phyloP scores from a whole-genome alignment of 371 early-diverging fungal species.

The Amoeboaphelidium protococcarum region DNA sequence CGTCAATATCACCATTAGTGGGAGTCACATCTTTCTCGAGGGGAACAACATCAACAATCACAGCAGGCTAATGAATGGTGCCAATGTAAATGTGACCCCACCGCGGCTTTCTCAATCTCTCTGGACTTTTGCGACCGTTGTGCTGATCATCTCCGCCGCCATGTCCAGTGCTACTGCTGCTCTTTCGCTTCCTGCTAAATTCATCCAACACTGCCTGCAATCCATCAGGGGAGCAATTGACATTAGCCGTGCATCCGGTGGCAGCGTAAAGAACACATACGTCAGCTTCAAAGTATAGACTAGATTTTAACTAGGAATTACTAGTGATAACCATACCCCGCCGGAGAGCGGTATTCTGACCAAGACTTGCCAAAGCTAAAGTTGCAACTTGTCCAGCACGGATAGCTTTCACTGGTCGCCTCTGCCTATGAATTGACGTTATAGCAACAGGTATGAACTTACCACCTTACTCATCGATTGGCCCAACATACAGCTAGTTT shows the following conservation, averaged over 20 bases:
- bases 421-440: conserved; percentile 16
- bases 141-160: not conserved
- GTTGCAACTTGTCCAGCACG: conserved; percentile 15
- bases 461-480: conserved; percentile 11
- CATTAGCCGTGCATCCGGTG: not conserved
- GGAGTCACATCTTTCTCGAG: not conserved
- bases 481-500: conserved; percentile 13
- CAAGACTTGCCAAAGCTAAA: conserved; percentile 10
- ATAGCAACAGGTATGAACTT: conserved; percentile 11
- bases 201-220: not conserved
- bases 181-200: not conserved
- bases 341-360: conserved; percentile 9
- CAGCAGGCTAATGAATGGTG: conserved; percentile 12
- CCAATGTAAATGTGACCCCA: conserved; percentile 15
- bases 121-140: not conserved
- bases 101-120: conserved; percentile 2
- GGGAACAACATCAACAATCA: conserved; percentile 7
- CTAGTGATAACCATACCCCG: conserved; percentile 14
- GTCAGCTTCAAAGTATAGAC: conserved; percentile 17
- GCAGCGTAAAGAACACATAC: conserved; percentile 10
- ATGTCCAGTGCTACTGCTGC: not conserved
- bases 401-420: conserved; percentile 14
- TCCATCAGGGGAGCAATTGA: not conserved
- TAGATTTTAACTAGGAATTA: not conserved
- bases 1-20: not conserved